Base-by-base conservation (phyloP, 1,284 basidiomycete genomes). In the Xerocomus minutiporus region DNA sequence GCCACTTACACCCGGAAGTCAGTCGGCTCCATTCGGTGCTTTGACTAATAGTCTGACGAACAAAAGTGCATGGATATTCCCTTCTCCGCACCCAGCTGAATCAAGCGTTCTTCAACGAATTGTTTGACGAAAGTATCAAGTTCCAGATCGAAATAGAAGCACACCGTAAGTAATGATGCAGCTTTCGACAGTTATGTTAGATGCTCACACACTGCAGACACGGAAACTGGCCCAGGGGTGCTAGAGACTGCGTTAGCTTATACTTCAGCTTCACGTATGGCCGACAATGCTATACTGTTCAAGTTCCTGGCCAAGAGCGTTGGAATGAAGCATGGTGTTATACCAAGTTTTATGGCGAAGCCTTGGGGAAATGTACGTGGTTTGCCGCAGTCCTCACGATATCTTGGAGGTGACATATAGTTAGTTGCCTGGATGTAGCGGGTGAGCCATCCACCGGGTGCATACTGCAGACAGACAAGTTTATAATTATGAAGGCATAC, bases 341-440 rank as follows among this genome's bases (percentile, higher is more conserved):
- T 92, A 45, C 95, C 95, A 0, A 96, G 92, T 53, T 99, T 99
- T 70, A 98, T 99, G 96, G 95, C 96, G 0, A 97, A 97, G 64
- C 96, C 95, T 23, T 95, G 89, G 87, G 86, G 84, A 46, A 85
- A 91, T 64, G 92, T 93, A 65, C 66, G 86, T 75, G 31, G 17
- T 1, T 51, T 36, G 11, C 41, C 26, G 25, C 2, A 9, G 0
- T 43, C 29, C 39, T 38, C 13, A 13, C 17, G 23, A 41, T 41
- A 39, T 56, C 23, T 26, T 32, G 11, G 39, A 53, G 28, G 34
- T 49, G 32, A 55, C 52, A 43, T 39, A 7, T 38, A 26, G 8
- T 26, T 60, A 95, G 91, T 79, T 94, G 59, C 91, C 93, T 38
- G 93, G 93, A 12, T 93, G 91, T 65, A 94, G 93, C 58, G 92